Base-by-base conservation (phyloP, 768 basidiomycete species). In the Amanita rimosa region DNA sequence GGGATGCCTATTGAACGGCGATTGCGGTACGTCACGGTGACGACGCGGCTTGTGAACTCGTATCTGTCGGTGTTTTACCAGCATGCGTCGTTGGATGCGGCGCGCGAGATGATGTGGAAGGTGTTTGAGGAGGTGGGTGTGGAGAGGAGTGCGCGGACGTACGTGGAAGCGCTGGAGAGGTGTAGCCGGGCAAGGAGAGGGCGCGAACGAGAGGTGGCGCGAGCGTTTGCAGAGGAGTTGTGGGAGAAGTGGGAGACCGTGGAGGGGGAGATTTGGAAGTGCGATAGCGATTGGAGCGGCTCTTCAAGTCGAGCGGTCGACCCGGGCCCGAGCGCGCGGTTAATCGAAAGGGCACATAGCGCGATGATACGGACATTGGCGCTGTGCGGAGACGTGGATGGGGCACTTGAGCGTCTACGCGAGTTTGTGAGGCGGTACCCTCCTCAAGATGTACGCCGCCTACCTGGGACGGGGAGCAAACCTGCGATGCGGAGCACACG, bases 31-130 rank as follows among this genome's bases (percentile, higher is more conserved):
- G 85, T 93, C 29, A 42, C 62, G 5, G 57, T 85, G 44, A 77
- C 79, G 0, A 56, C 87, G 0, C 70, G 75, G 1, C 73, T 96
- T 5, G 56, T 93, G 54, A 88, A 85, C 55, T 77, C 91, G 2
- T 97, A 89, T 59, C 67, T 96, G 44, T 78, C 85, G 10, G 84
- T 93, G 0, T 75, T 82, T 59, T 85, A 85, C 58, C 63, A 62
- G 38, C 76, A 77, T 52, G 61, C 66, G 1, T 56, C 71, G 8
- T 64, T 93, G 36, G 70, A 75, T 22, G 58, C 58, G 2, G 66
- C 76, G 2, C 64, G 66, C 24, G 67, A 70, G 6, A 60, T 72
- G 6, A 91, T 84, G 61, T 61, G 70, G 52, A 62, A 59, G 3
- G 51, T 83, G 2, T 86, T 75, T 52, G 60, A 65, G 16, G 60